Conservation (phyloP, 345 rosid genomes). For the Excoecaria cochinchinensis region DNA sequence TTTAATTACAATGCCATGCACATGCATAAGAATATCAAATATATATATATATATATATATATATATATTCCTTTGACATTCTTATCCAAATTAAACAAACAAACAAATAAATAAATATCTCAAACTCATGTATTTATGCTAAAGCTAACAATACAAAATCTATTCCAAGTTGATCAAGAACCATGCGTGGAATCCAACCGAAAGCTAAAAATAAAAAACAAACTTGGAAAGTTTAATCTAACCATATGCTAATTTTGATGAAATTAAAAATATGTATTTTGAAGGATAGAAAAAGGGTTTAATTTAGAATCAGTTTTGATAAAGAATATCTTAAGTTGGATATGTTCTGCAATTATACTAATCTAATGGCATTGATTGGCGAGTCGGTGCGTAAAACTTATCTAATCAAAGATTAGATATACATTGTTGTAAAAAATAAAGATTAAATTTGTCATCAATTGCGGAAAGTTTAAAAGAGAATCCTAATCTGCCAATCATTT, state of each 20-base stretch:
- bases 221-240: not conserved
- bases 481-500: too few species aligned
- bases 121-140: too few species aligned
- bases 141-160: too few species aligned
- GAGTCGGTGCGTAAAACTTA: conserved; percentile 41
- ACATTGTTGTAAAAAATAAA: too few species aligned
- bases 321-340: conserved; percentile 23
- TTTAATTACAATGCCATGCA: too few species aligned
- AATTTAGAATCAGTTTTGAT: conserved; percentile 9
- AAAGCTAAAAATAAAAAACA: not conserved
- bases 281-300: not conserved
- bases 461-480: too few species aligned
- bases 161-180: not conserved
- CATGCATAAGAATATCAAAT: too few species aligned
- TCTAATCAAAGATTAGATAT: not conserved
- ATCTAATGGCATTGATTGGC: conserved; percentile 23
- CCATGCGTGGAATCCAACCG: not conserved
- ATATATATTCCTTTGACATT: too few species aligned
- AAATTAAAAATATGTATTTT: not conserved
- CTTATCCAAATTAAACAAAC: too few species aligned
- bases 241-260: not conserved
- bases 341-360: conserved; percentile 19
- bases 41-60: too few species aligned
- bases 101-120: too few species aligned
- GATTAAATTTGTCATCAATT: too few species aligned